These are phyloP conservation scores for Isoetes taiwanensis DNA, from an alignment of 75 land plant species.

Conservation along the genomic window DNA sequence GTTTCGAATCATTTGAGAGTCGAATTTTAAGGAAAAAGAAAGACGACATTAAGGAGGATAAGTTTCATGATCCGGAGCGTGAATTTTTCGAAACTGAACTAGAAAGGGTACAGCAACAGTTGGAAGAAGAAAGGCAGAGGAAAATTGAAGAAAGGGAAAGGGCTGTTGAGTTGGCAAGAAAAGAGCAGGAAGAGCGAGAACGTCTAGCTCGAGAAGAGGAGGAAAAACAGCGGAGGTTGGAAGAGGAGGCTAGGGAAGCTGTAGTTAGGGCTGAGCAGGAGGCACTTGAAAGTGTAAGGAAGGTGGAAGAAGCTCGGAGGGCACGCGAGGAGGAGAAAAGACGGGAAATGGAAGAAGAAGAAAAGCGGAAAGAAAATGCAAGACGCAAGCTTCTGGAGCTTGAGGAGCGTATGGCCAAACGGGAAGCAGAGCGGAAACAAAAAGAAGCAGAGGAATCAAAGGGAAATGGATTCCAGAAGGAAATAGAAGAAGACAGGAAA, in stretches of 20 bases:
- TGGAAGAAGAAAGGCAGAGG: slow-evolving; percentile 76
- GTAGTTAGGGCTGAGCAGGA: slow-evolving; percentile 81
- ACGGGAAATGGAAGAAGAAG: slow-evolving; percentile 57
- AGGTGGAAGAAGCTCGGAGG: slow-evolving; percentile 59
- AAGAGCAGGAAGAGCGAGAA: slow-evolving; percentile 81
- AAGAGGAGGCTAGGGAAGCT: slow-evolving; percentile 88
- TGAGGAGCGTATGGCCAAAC: slow-evolving; percentile 77
- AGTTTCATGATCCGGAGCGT: slow-evolving; percentile 72
- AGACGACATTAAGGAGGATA: slow-evolving; percentile 25
- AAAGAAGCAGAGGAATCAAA: slow-evolving; percentile 20
- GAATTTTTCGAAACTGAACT: slow-evolving; percentile 97
- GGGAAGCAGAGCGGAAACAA: slow-evolving; percentile 43
- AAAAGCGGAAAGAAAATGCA: slow-evolving; percentile 90
- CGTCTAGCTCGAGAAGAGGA: slow-evolving; percentile 58
- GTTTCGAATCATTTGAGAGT: not conserved
- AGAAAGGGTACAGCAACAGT: slow-evolving; percentile 83
- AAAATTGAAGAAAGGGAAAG: slow-evolving; percentile 71
- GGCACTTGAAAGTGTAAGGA: slow-evolving; percentile 44
- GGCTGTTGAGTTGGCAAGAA: slow-evolving; percentile 64
- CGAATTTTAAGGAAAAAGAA: slow-evolving; percentile 42
- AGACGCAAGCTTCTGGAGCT: slow-evolving; percentile 69
- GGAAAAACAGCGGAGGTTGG: slow-evolving; percentile 43
- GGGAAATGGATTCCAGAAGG: slow-evolving; percentile 7
- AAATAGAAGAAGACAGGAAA: slow-evolving; percentile 10
- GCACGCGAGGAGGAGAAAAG: slow-evolving; percentile 79